Conservation (phyloP, 2,329 filamentous ascomycete genomes). For the Scedosporium aurantiacum region DNA sequence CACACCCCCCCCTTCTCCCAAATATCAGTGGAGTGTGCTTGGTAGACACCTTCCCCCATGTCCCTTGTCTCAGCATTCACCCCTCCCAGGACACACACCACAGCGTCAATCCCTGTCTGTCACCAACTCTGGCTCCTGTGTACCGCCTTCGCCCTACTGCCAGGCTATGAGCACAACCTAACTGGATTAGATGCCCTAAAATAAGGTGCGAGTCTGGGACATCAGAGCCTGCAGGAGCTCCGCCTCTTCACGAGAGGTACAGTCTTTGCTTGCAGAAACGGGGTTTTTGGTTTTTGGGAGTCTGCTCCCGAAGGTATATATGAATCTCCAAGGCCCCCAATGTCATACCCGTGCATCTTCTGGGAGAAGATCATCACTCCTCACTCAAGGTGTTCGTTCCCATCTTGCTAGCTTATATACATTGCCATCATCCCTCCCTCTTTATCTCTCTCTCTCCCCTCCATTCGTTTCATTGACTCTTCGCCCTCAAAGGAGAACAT, state of each 20-base stretch:
- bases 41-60: background rate
- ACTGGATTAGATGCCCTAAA: background rate
- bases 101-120: background rate
- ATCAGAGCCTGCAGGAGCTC: background rate
- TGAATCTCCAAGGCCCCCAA: slow-evolving; percentile 5
- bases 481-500: background rate
- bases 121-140: background rate
- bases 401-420: background rate
- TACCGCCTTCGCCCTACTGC: background rate
- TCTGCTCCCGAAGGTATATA: background rate
- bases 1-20: background rate
- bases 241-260: background rate
- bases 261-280: background rate
- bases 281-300: no score
- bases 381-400: background rate
- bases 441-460: background rate
- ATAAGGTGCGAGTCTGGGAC: slow-evolving; percentile 1
- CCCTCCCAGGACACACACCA: background rate
- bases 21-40: background rate
- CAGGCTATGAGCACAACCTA: background rate
- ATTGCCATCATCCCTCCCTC: background rate
- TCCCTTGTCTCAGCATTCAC: background rate
- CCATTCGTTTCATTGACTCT: background rate
- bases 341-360: background rate
- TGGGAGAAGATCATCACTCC: background rate